phyloP scores from a whole-genome alignment of 306 rosid species.

The Casuarina equisetifolia region DNA sequence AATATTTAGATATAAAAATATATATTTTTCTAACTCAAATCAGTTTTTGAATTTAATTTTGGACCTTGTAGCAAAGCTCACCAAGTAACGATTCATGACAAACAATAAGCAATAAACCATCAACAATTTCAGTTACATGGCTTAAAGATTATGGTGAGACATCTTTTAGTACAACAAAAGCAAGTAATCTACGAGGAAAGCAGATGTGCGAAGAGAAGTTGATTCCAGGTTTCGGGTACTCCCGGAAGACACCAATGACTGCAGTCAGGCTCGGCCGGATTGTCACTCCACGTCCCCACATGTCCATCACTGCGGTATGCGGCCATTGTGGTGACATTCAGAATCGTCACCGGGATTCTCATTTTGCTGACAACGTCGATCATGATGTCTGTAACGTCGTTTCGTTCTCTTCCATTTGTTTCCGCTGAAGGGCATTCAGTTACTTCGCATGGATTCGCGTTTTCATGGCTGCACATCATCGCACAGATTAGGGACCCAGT shows the following conservation, averaged over 20 bases:
- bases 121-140: too few species aligned
- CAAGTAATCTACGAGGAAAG: conserved; percentile 3
- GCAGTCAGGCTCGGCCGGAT: conserved; percentile 78
- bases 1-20: too few species aligned
- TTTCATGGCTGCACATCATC: conserved; percentile 45
- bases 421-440: conserved; percentile 55
- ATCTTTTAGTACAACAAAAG: too few species aligned
- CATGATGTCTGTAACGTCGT: conserved; percentile 58
- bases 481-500: conserved; percentile 20
- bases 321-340: conserved; percentile 68
- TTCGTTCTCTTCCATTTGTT: conserved; percentile 51
- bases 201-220: conserved; percentile 67
- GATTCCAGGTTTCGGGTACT: conserved; percentile 97
- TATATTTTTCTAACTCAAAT: too few species aligned
- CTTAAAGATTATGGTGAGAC: too few species aligned
- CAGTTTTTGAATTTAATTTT: too few species aligned
- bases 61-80: too few species aligned
- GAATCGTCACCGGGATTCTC: conserved; percentile 50
- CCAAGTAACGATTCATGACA: too few species aligned
- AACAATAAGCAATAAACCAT: too few species aligned
- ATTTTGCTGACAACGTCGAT: conserved; percentile 48
- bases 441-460: conserved; percentile 61
- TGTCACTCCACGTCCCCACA: conserved; percentile 77
- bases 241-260: conserved; percentile 99
- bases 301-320: conserved; percentile 84